Base-by-base conservation (phyloP, 176 grass and related monocot species). In the Melocanna baccifera region DNA sequence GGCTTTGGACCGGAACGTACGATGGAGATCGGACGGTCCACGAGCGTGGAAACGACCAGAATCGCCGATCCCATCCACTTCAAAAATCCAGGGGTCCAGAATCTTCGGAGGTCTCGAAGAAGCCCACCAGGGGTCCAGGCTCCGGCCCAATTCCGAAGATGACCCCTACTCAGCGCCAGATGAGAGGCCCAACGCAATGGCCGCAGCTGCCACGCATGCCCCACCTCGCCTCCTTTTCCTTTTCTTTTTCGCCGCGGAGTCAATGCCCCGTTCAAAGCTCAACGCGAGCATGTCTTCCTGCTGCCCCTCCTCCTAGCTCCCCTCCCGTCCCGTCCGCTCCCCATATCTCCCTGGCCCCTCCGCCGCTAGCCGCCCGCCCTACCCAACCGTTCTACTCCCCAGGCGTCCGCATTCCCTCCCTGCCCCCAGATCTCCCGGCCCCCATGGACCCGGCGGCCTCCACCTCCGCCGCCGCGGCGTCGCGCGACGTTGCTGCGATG, bases 231-330 rank as follows among this genome's bases (percentile, higher is more conserved):
- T 48, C 30, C 28, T 13, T 29, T 5, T 48, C 39, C 9, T 7
- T 7, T 61, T 83, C 3, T 41, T 59, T 87, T 66, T 25, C 58
- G 87, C 86, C 84, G 22, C 57, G 4, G 72, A 80, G 89, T 91
- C 89, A 91, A 87, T 83, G 46, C 6, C 18, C 63, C n/a, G 79
- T 84, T 90, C 89, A 90, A 87, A 75, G n/a, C 85, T 79, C 80
- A 59, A 68, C 30, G n/a, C 56, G 67, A 87, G 59, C 80, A 80
- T 84, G 89, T 62, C 84, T 90, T 86, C 84, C 74, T 79, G 84
- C 84, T 72, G n/a, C 34, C 9, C 69, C 64, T 20, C 45, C 16
- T 4, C 20, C n/a, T 69, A 47, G 63, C 83, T n/a, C 16, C 43
- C 1, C 63, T 41, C 37, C 37, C 28, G 62, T 4, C 25, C 43